phyloP scores from a whole-genome alignment of 768 basidiomycete genomes.

The Hygrocybe coccinea region DNA sequence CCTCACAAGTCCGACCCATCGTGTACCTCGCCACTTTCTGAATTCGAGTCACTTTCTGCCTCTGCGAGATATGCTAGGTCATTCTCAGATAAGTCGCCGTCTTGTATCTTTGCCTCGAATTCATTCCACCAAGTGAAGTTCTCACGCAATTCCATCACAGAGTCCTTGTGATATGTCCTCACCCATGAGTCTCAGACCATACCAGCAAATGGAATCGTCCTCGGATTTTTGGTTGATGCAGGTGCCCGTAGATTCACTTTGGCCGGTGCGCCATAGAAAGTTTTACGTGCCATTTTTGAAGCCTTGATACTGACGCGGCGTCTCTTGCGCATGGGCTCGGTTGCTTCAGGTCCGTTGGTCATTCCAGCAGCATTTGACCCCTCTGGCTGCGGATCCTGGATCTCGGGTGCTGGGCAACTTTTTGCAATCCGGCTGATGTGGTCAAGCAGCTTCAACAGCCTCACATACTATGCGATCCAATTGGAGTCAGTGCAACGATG shows the following conservation, averaged over 20 bases:
- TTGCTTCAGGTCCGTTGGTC: no score
- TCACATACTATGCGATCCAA: background rate
- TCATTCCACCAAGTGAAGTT: no score
- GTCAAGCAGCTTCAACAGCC: background rate
- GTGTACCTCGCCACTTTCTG: background rate
- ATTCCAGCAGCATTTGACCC: no score
- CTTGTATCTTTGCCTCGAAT: no score
- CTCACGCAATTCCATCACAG: no score
- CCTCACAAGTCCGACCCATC: no score
- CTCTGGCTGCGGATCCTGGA: background rate
- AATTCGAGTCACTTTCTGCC: background rate
- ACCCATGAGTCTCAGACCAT: background rate
- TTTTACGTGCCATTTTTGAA: no score
- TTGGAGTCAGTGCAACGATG: background rate
- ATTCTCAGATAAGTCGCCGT: no score
- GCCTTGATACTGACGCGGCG: no score
- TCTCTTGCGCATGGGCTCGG: no score
- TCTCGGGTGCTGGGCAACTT: background rate
- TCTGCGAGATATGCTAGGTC: no score
- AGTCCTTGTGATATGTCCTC: background rate
- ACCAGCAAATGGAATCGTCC: background rate
- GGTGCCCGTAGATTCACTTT: background rate
- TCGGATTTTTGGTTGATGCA: background rate
- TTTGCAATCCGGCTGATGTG: background rate
- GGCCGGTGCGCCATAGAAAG: background rate